Base-by-base conservation (phyloP, 768 basidiomycete genomes). In the Pseudohyphozyma bogoriensis region DNA sequence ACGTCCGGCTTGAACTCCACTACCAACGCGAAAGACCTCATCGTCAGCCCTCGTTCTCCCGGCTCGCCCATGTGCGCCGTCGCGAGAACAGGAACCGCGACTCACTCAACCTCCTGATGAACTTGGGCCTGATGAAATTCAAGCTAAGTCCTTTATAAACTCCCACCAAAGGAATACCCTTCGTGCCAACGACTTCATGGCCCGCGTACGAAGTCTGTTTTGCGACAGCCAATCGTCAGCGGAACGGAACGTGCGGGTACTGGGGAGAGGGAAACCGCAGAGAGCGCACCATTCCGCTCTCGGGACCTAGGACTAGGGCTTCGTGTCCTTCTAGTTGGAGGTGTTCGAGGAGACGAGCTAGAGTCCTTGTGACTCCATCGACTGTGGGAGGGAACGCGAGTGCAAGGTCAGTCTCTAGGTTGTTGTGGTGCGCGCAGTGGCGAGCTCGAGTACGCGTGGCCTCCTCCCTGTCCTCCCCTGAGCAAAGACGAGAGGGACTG, bases 331-430 rank as follows among this genome's bases (percentile, higher is more conserved):
- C 72, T 26, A 66, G 59, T 55, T 74, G 67, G 6, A 79, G 68
- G 58, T 78, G 76, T 49, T 76, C 73, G 22, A 79, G 72, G 8
- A 79, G 68, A 39, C 74, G 69, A 4, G 77, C 74, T 1, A 79
- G 62, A 0, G 77, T 78, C 18, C 77, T 58, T 0, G 78, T 79
- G 4, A 78, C 77, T 2, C 78, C 78, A 64, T 79, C 78, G 31
- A 78, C 42, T 40, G 26, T 28, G 31, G 9, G 18, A 28, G 4
- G 3, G 22, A 31, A 18, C 29, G 28, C 16, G 31, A 20, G 8
- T 16, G 6, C 2, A 32, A 51, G 20, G 7, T 15, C 18, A 51
- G 12, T n/a, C 4, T 8, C 26, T 4, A 33, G 37, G 37, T 31
- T n/a, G n/a, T n/a, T n/a, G n/a, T n/a, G n/a, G n/a, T n/a, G n/a